phyloP scores from a whole-genome alignment of 2,329 filamentous ascomycete species.

The Graphilbum ipis-grandicollis region DNA sequence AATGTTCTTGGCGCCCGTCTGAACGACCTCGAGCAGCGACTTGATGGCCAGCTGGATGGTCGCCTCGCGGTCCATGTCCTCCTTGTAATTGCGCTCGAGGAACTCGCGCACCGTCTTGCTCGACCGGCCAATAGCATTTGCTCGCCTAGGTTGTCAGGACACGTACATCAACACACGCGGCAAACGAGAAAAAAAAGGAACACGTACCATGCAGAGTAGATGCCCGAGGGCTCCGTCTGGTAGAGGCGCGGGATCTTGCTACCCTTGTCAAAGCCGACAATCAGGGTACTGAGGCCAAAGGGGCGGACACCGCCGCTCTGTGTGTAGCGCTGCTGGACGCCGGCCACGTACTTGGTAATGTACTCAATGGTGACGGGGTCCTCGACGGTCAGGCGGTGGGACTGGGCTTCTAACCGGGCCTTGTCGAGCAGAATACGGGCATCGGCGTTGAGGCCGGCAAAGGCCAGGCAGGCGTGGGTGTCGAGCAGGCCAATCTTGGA shows the following conservation, averaged over 20 bases:
- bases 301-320: slow-evolving; percentile 95
- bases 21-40: slow-evolving; percentile 91
- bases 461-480: slow-evolving; percentile 89
- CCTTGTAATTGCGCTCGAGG: slow-evolving; percentile 96
- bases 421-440: slow-evolving; percentile 97
- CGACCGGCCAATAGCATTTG: slow-evolving; percentile 93
- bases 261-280: slow-evolving; percentile 95
- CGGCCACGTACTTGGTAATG: slow-evolving; percentile 96
- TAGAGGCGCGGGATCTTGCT: slow-evolving; percentile 81
- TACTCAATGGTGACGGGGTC: slow-evolving; percentile 97
- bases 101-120: slow-evolving; percentile 99
- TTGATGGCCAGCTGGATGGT: slow-evolving; percentile 97
- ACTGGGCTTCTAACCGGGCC: slow-evolving; percentile 91
- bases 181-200: neutral
- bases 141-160: slow-evolving; percentile 53
- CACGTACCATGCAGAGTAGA: slow-evolving; percentile 91
- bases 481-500: slow-evolving; percentile 93
- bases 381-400: slow-evolving; percentile 89
- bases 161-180: neutral
- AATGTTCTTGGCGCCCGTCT: slow-evolving; percentile 98
- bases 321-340: slow-evolving; percentile 96
- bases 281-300: slow-evolving; percentile 96
- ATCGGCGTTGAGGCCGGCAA: slow-evolving; percentile 93
- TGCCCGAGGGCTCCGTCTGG: slow-evolving; percentile 97
- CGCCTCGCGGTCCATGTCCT: slow-evolving; percentile 88